A percentile compares a stretch with the other conserved stretches of the same genome.
These are phyloP conservation scores for Hemileia vastatrix DNA, from an alignment of 1,284 basidiomycete genomes.

Conservation along the genomic window DNA sequence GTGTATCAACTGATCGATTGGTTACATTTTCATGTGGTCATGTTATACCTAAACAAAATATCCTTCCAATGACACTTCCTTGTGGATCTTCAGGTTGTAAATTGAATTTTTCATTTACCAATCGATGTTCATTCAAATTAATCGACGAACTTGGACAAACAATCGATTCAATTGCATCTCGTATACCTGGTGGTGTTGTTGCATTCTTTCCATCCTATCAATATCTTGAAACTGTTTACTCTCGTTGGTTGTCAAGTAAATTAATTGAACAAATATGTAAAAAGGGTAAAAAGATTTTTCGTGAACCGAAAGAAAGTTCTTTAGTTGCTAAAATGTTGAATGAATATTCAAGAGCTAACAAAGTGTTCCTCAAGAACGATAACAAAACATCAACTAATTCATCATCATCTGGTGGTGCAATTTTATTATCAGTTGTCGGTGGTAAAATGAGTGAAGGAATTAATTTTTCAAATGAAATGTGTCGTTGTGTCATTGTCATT, in stretches of 20 bases:
- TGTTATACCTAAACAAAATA: no score
- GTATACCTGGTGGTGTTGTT: slow-evolving; percentile 79
- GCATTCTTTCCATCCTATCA: slow-evolving; percentile 93
- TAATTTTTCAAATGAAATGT: slow-evolving; percentile 64
- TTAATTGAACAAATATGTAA: no score
- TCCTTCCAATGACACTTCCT: neutral
- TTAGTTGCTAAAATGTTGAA: slow-evolving; percentile 68
- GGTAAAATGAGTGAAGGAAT: slow-evolving; percentile 94
- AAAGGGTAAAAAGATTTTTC: no score
- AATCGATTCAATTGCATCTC: slow-evolving; percentile 63
- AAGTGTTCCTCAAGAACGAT: no score
- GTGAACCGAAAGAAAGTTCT: slow-evolving; percentile 67
- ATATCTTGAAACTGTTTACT: no score
- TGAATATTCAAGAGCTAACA: slow-evolving; percentile 61
- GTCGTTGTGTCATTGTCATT: slow-evolving; percentile 71
- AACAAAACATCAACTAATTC: no score
- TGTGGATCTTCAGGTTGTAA: no score
- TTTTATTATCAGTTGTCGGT: slow-evolving; percentile 75
- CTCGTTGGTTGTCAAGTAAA: no score
- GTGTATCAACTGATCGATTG: no score
- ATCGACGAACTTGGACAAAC: slow-evolving; percentile 74
- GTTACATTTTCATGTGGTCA: no score
- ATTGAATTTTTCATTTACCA: no score
- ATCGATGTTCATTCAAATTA: no score
- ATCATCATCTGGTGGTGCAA: slow-evolving; percentile 33